A percentile compares a stretch with the other conserved stretches of the same genome.
Conservation (phyloP, 2,329 filamentous ascomycete genomes). For the Alternaria triticina region DNA sequence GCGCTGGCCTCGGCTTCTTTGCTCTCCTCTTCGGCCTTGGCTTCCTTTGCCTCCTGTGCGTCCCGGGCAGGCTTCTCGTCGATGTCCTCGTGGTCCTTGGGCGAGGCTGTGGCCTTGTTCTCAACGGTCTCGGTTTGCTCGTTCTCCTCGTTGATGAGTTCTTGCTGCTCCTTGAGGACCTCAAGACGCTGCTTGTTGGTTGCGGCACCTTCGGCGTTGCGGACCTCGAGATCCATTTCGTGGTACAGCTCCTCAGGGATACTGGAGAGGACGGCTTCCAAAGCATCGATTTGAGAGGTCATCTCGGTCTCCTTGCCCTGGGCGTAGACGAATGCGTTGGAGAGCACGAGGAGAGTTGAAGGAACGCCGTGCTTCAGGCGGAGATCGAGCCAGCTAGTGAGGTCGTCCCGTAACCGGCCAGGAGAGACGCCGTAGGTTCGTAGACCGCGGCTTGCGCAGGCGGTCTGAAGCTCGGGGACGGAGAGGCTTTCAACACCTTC, state of each 20-base stretch:
- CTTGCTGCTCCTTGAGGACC: slow-evolving; percentile 97
- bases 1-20: slow-evolving; percentile 43
- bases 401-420: slow-evolving; percentile 82
- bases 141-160: slow-evolving; percentile 96
- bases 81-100: slow-evolving; percentile 88
- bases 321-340: slow-evolving; percentile 97
- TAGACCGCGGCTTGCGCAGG: slow-evolving; percentile 89
- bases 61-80: slow-evolving; percentile 72
- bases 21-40: slow-evolving; percentile 28
- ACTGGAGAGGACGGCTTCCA: slow-evolving; percentile 88
- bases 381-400: slow-evolving; percentile 93
- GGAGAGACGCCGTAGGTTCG: slow-evolving; percentile 92
- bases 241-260: slow-evolving; percentile 99
- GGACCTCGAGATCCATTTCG: slow-evolving; percentile 97
- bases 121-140: slow-evolving; percentile 81
- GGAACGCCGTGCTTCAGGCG: slow-evolving; percentile 94
- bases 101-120: slow-evolving; percentile 75
- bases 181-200: slow-evolving; percentile 99
- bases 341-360: slow-evolving; percentile 91
- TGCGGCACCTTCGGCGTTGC: slow-evolving; percentile 93
- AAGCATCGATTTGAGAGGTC: slow-evolving; percentile 86
- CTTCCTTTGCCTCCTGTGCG: slow-evolving; percentile 20
- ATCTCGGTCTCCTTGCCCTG: slow-evolving; percentile 85
- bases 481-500: slow-evolving; percentile 93
- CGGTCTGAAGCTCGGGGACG: slow-evolving; percentile 90